Conservation (phyloP, 2,329 filamentous ascomycete genomes). For the Fusarium pseudocircinatum region DNA sequence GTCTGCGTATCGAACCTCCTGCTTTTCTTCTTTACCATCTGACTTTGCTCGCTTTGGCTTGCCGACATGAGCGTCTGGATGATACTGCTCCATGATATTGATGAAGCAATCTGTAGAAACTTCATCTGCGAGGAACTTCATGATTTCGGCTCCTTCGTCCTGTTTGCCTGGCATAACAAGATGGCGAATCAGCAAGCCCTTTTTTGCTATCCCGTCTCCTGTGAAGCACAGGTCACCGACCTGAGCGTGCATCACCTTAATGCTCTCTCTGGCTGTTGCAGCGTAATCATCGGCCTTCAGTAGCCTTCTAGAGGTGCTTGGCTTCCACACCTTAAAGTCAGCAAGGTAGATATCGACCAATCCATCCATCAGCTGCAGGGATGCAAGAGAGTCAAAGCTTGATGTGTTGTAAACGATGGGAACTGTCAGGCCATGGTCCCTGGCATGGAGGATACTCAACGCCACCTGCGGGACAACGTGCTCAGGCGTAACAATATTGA, state of each 20-base stretch:
- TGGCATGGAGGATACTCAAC: conserved; percentile 77
- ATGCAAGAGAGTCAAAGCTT: conserved; percentile 79
- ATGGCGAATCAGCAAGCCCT: conserved; percentile 78
- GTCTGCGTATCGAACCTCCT: conserved; percentile 73
- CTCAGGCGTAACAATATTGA: conserved; percentile 88
- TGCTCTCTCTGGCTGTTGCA: conserved; percentile 76
- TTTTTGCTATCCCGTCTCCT: conserved; percentile 81
- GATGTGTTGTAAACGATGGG: conserved; percentile 89
- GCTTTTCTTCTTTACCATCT: conserved; percentile 53
- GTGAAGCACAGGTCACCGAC: conserved; percentile 88
- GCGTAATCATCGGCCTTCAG: conserved; percentile 84
- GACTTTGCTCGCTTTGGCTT: conserved; percentile 61
- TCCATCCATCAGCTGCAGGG: conserved; percentile 77
- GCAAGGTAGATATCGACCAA: conserved; percentile 88
- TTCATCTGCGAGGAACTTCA: conserved; percentile 78
- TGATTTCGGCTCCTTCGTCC: conserved; percentile 76
- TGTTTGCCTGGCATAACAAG: conserved; percentile 87
- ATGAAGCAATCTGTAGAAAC: conserved; percentile 81
- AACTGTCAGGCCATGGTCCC: conserved; percentile 73
- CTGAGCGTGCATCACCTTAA: conserved; percentile 82
- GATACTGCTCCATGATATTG: conserved; percentile 91
- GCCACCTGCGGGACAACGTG: conserved; percentile 88
- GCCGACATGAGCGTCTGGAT: conserved; percentile 82
- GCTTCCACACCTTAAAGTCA: conserved; percentile 85
- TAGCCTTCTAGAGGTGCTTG: conserved; percentile 71